A percentile compares a stretch with the other conserved stretches of the same genome.
Conservation (phyloP, 2,329 filamentous ascomycete species). For the Zymoseptoria tritici region DNA sequence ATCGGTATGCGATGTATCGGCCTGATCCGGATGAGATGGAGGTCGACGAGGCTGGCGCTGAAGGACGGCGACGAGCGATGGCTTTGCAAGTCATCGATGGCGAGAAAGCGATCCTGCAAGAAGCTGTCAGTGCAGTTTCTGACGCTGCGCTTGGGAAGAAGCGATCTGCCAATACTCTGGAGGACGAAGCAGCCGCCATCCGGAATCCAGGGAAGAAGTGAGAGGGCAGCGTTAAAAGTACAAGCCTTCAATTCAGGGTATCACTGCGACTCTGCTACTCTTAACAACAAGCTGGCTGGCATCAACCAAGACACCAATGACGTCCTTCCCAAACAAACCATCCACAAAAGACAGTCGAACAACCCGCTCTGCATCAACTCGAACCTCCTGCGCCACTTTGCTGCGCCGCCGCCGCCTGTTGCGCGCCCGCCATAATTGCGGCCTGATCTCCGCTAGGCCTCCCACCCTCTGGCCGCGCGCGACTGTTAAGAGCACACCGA, state of each 20-base stretch:
- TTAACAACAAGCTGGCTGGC: slow-evolving; percentile 7
- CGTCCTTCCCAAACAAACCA: neutral
- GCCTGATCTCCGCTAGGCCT: slow-evolving; percentile 18
- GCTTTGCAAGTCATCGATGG: slow-evolving; percentile 61
- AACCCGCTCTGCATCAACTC: slow-evolving; percentile 2
- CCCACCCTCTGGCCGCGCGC: slow-evolving; percentile 15
- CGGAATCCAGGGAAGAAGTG: slow-evolving; percentile 15
- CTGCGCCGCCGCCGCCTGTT: slow-evolving; percentile 12
- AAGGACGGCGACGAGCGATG: slow-evolving; percentile 39
- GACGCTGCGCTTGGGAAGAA: slow-evolving; percentile 14
- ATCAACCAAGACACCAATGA: slow-evolving; percentile 3
- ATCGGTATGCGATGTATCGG: slow-evolving; percentile 42
- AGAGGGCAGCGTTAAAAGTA: slow-evolving; percentile 6
- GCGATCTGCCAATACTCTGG: slow-evolving; percentile 16
- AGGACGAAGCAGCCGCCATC: slow-evolving; percentile 16
- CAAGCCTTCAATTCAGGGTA: slow-evolving; percentile 17
- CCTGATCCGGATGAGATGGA: slow-evolving; percentile 35
- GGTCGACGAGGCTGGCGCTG: slow-evolving; percentile 36
- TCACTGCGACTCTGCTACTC: slow-evolving; percentile 19
- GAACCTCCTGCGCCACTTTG: slow-evolving; percentile 4
- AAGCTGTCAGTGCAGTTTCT: slow-evolving; percentile 35
- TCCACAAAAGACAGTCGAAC: slow-evolving; percentile 3
- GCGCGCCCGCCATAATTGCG: slow-evolving; percentile 14
- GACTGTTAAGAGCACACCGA: slow-evolving; percentile 49
- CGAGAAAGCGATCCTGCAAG: slow-evolving; percentile 60